A percentile compares a stretch with the other conserved stretches of the same genome.
Conservation (phyloP, 805 yeast species). For the Cyberlindnera amylophila region DNA sequence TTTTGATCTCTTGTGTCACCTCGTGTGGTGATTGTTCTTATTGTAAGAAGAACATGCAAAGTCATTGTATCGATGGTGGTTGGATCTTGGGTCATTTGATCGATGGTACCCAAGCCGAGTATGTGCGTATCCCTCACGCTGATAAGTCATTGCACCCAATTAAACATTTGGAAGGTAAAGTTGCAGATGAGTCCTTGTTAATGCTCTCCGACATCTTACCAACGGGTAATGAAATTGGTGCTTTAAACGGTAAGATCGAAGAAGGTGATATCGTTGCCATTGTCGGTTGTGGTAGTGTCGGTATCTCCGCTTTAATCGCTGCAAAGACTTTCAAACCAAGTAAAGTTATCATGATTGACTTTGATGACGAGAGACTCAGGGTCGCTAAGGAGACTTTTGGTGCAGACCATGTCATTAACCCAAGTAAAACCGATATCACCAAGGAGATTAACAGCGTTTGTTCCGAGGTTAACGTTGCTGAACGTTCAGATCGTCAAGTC, state of each 20-base stretch:
- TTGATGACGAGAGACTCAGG: slow-evolving; percentile 52
- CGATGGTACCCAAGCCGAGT: slow-evolving; percentile 66
- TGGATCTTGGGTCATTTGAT: slow-evolving; percentile 53
- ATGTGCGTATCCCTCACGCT: slow-evolving; percentile 48
- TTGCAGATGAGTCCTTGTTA: slow-evolving; percentile 47
- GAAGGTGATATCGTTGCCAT: slow-evolving; percentile 58
- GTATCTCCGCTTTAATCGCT: slow-evolving; percentile 53
- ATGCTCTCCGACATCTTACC: slow-evolving; percentile 63
- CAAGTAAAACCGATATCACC: slow-evolving; percentile 39
- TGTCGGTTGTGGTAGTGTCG: slow-evolving; percentile 66
- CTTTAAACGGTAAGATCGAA: slow-evolving; percentile 45
- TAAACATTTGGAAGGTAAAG: slow-evolving; percentile 30
- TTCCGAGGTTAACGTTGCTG: slow-evolving; percentile 15
- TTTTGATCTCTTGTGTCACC: slow-evolving; percentile 61
- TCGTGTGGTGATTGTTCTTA: slow-evolving; percentile 58
- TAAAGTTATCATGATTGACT: slow-evolving; percentile 51
- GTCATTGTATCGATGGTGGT: slow-evolving; percentile 54
- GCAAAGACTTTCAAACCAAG: slow-evolving; percentile 50
- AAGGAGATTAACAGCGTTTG: slow-evolving; percentile 35
- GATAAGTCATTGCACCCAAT: slow-evolving; percentile 33
- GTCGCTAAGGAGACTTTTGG: slow-evolving; percentile 54
- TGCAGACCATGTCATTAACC: slow-evolving; percentile 54
- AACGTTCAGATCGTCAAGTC: slow-evolving; percentile 29
- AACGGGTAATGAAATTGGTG: slow-evolving; percentile 64
- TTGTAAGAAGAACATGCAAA: slow-evolving; percentile 49